Conservation (phyloP, 768 basidiomycete species). For the Phlegmacium glaucopus region DNA sequence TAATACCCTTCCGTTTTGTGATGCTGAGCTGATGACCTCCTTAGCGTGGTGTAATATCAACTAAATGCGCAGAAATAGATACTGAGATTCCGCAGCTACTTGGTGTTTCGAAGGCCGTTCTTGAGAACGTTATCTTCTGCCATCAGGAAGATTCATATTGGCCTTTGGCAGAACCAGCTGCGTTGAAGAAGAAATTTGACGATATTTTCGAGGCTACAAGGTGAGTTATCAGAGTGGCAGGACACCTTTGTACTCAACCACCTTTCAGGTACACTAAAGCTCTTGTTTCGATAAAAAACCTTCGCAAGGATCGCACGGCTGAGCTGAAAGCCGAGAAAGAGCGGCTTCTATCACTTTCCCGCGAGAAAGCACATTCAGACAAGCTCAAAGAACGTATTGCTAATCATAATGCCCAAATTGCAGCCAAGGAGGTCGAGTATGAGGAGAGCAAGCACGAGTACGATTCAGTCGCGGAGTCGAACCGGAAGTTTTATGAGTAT, state of each 20-base stretch:
- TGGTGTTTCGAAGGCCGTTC: slow-evolving; percentile 96
- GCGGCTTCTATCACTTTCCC: slow-evolving; percentile 68
- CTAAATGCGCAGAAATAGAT: slow-evolving; percentile 97
- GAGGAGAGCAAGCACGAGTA: slow-evolving; percentile 68
- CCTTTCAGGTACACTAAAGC: slow-evolving; percentile 88
- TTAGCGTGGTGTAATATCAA: slow-evolving; percentile 87
- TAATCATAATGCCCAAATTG: slow-evolving; percentile 58
- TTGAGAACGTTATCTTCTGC: slow-evolving; percentile 99
- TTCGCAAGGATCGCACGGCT: slow-evolving; percentile 86
- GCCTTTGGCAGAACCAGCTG: slow-evolving; percentile 89
- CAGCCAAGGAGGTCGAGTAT: slow-evolving; percentile 68
- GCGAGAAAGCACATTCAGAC: slow-evolving; percentile 85
- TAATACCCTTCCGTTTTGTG: not conserved
- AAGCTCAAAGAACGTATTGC: slow-evolving; percentile 68
- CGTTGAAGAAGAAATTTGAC: slow-evolving; percentile 98
- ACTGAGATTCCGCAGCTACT: slow-evolving; percentile 88
- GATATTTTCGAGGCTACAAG: slow-evolving; percentile 99
- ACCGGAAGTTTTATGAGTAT: slow-evolving; percentile 76
- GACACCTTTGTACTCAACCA: not conserved
- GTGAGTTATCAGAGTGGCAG: slow-evolving; percentile 35
- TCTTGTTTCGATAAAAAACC: slow-evolving; percentile 82
- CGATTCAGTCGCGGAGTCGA: slow-evolving; percentile 63
- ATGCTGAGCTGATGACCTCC: not conserved
- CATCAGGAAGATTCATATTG: slow-evolving; percentile 99
- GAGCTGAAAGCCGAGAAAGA: slow-evolving; percentile 95